These are phyloP conservation scores for Suillus clintonianus DNA, from an alignment of 768 basidiomycete species.

Conservation along the genomic window DNA sequence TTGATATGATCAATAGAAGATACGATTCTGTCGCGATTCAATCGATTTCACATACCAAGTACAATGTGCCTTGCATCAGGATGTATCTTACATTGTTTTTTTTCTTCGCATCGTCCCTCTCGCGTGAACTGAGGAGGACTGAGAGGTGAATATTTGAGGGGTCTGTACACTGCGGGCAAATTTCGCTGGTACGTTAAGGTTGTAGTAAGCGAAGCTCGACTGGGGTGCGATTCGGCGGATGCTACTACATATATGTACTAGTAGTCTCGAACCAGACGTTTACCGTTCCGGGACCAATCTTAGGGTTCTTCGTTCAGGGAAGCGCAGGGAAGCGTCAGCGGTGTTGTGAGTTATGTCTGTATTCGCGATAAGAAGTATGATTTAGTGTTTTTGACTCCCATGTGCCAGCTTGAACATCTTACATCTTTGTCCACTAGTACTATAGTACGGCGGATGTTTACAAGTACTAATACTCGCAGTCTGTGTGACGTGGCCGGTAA, in stretches of 20 bases:
- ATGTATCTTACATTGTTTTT: not conserved
- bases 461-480: no score
- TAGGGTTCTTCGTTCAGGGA: not conserved
- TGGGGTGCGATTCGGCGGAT: not conserved
- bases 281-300: not conserved
- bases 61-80: not conserved
- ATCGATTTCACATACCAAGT: not conserved
- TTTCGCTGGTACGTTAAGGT: not conserved
- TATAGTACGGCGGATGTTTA: not conserved
- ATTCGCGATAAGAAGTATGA: no score
- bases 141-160: not conserved
- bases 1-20: not conserved
- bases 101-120: not conserved
- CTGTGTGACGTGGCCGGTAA: not conserved
- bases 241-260: no score
- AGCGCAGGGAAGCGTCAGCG: not conserved
- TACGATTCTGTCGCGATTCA: not conserved
- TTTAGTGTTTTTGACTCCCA: not conserved
- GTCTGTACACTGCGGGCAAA: not conserved
- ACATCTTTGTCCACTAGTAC: not conserved
- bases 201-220: not conserved
- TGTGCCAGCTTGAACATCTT: no score
- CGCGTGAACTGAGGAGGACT: not conserved
- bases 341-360: no score
- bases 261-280: not conserved